A percentile compares a stretch with the other conserved stretches of the same genome.
Evolutionary conservation across 768 basidiomycete genomes (phyloP).

Genomic region (Tricholoma terreum): DNA sequence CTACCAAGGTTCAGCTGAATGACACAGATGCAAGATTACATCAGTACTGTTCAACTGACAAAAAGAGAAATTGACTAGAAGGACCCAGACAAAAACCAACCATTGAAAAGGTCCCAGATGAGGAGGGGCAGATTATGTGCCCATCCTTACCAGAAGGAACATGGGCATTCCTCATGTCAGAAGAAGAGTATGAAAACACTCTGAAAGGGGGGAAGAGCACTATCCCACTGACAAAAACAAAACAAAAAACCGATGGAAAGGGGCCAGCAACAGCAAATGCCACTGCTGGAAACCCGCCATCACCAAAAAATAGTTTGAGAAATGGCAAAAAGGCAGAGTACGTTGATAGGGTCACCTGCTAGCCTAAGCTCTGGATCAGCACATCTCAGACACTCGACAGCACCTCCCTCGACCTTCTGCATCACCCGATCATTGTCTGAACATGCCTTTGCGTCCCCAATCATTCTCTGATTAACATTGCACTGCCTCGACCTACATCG

Average conservation of each 20-base stretch:
- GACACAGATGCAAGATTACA: background rate
- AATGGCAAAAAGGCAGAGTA: background rate
- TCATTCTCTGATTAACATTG: too few species aligned
- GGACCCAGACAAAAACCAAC: background rate
- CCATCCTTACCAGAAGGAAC: background rate
- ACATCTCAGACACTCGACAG: too few species aligned
- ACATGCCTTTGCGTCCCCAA: too few species aligned
- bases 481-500: background rate
- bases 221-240: background rate
- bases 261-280: background rate
- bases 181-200: conserved; percentile 8
- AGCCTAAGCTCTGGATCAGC: too few species aligned
- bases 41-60: background rate
- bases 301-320: background rate
- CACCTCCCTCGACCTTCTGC: too few species aligned
- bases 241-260: background rate
- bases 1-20: background rate
- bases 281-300: too few species aligned
- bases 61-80: conserved; percentile 1
- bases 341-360: too few species aligned
- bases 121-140: background rate
- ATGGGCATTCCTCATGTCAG: background rate
- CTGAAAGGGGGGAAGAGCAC: background rate
- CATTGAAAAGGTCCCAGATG: background rate
- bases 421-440: too few species aligned